A percentile compares a stretch with the other conserved stretches of the same genome.
Conservation (phyloP, 2,329 filamentous ascomycete genomes). For the Alternaria arbusti region DNA sequence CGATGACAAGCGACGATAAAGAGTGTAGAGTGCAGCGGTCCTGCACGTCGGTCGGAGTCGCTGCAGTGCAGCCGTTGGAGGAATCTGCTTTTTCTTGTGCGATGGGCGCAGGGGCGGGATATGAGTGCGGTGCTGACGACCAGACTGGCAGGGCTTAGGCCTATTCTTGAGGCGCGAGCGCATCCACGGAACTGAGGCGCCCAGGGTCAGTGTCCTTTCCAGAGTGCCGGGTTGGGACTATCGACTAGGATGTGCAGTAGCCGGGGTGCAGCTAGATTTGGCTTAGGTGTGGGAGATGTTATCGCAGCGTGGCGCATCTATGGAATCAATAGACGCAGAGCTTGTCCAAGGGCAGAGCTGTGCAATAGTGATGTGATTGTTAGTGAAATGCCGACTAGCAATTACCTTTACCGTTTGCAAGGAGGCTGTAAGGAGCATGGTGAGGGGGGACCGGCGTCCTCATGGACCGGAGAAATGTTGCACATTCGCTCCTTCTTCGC, state of each 20-base stretch:
- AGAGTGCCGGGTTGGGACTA: constrained; percentile 11
- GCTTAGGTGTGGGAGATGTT: constrained; percentile 11
- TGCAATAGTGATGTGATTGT: neutral
- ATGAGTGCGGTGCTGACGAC: constrained; percentile 14
- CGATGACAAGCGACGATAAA: constrained; percentile 6
- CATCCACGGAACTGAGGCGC: constrained; percentile 11
- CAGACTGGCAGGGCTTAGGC: constrained; percentile 12
- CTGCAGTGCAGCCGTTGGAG: constrained; percentile 15
- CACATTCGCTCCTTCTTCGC: constrained; percentile 1
- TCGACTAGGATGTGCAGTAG: constrained; percentile 5
- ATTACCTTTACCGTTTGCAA: neutral
- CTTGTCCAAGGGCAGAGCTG: neutral
- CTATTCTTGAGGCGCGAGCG: constrained; percentile 19
- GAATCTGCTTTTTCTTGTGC: constrained; percentile 5
- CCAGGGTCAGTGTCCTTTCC: constrained; percentile 11
- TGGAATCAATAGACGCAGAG: neutral
- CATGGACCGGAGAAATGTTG: neutral
- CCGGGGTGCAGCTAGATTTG: constrained; percentile 8
- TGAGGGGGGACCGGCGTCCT: neutral
- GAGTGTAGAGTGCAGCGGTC: constrained; percentile 20
- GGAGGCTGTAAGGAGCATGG: neutral
- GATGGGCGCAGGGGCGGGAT: constrained; percentile 6
- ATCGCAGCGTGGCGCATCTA: constrained; percentile 12
- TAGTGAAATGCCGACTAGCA: neutral
- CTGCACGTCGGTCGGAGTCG: constrained; percentile 28